Percentiles rank a stretch among this genome's conserved stretches.
Conservation (phyloP, 345 rosid species). For the Melaleuca alternifolia region DNA sequence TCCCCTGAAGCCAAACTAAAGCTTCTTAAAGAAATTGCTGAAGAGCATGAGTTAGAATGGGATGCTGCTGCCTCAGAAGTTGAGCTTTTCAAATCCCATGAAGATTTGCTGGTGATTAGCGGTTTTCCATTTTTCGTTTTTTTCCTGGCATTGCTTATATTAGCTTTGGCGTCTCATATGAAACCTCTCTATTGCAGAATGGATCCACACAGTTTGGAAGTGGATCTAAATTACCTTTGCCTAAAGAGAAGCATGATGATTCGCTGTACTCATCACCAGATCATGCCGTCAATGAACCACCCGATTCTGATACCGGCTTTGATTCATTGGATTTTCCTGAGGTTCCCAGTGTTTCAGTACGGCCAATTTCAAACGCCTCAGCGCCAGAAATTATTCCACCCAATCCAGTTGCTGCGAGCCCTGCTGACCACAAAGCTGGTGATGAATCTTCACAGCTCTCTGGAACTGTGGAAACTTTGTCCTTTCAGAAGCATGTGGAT, state of each 20-base stretch:
- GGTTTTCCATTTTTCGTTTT: not conserved
- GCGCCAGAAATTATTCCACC: conserved; percentile 23
- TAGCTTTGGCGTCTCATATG: not conserved
- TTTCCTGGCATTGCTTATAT: not conserved
- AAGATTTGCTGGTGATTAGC: conserved; percentile 75
- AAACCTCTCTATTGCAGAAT: conserved; percentile 23
- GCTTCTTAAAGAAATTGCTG: conserved; percentile 91
- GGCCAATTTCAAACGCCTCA: conserved; percentile 22
- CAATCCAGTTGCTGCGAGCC: conserved; percentile 1
- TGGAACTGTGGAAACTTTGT: conserved; percentile 10
- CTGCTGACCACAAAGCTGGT: conserved; percentile 4
- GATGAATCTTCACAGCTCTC: conserved; percentile 20
- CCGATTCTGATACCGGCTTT: conserved; percentile 46
- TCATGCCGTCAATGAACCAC: conserved; percentile 22
- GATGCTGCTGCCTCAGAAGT: conserved; percentile 83
- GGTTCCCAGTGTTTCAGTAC: conserved; percentile 50
- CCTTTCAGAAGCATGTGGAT: conserved; percentile 19
- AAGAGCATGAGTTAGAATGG: conserved; percentile 92
- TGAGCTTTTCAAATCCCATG: conserved; percentile 71
- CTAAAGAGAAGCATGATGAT: conserved; percentile 56
- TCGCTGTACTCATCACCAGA: conserved; percentile 13
- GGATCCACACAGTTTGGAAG: conserved; percentile 69
- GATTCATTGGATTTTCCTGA: conserved; percentile 64
- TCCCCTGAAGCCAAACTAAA: conserved; percentile 63
- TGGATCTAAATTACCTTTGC: conserved; percentile 68